Percentiles rank a stretch among this genome's conserved stretches.
Evolutionary conservation across 768 basidiomycete genomes (phyloP).

Genomic region (Mycena vitilis): DNA sequence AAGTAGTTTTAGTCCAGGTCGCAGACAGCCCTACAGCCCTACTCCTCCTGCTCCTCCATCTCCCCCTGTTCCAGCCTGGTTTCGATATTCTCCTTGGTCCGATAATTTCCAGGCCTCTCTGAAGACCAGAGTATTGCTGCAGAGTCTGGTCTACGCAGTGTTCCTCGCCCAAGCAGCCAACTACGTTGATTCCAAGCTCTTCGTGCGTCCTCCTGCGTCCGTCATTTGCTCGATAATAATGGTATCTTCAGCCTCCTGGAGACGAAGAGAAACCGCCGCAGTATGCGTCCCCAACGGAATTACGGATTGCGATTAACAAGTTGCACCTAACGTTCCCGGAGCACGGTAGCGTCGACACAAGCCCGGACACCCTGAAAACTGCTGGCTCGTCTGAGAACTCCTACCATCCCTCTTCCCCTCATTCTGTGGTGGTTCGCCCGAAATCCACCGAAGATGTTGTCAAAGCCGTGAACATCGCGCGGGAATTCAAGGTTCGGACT

Average conservation of each 20-base stretch:
- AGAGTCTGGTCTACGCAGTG: conserved; percentile 51
- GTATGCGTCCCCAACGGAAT: conserved; percentile 62
- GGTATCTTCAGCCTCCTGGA: conserved; percentile 15
- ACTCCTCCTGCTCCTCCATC: no score
- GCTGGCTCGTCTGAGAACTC: conserved; percentile 79
- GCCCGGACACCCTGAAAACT: conserved; percentile 59
- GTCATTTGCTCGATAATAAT: conserved; percentile 2
- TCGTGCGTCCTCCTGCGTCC: conserved; percentile 38
- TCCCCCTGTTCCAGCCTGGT: conserved; percentile 22
- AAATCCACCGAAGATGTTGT: conserved; percentile 85
- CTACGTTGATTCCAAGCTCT: conserved; percentile 42
- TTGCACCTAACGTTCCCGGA: conserved; percentile 59
- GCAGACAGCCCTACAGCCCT: conserved; percentile 1
- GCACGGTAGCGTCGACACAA: conserved; percentile 62
- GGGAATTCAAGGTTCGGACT: conserved; percentile 59
- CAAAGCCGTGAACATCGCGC: conserved; percentile 79
- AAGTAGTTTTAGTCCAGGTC: conserved; percentile 27
- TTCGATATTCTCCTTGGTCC: conserved; percentile 57
- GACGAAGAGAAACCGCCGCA: conserved; percentile 27
- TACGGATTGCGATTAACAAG: conserved; percentile 65
- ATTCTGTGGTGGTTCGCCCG: conserved; percentile 67
- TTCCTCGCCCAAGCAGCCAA: conserved; percentile 47
- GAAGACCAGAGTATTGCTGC: conserved; percentile 47
- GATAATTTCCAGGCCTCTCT: conserved; percentile 49
- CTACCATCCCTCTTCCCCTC: conserved; percentile 70